A percentile compares a stretch with the other conserved stretches of the same genome.
Evolutionary conservation across 129 eudicot species (phyloP).

Genomic region (Saposhnikovia divaricata): DNA sequence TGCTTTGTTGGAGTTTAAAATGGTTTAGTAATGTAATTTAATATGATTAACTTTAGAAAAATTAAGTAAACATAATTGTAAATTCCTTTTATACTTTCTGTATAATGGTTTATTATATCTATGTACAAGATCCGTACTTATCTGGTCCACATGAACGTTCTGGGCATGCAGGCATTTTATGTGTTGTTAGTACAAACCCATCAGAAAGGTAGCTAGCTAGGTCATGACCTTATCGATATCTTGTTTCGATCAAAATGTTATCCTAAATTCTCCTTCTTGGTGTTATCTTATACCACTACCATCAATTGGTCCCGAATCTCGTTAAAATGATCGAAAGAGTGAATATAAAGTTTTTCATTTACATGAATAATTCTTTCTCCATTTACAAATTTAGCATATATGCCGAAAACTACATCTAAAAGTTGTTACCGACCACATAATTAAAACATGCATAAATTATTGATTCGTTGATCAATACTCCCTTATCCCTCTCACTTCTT

Average conservation of each 20-base stretch:
- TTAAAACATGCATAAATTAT: neutral
- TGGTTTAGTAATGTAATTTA: no score
- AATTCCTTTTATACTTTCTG: no score
- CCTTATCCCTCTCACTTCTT: no score
- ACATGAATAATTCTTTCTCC: conserved; percentile 23
- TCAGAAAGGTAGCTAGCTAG: neutral
- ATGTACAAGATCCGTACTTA: neutral
- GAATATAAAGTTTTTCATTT: neutral
- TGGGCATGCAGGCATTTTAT: neutral
- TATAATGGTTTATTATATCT: no score
- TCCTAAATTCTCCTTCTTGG: no score
- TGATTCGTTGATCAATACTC: no score
- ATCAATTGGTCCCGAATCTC: neutral
- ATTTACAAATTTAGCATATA: conserved; percentile 21
- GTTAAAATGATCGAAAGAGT: neutral
- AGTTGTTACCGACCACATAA: conserved; percentile 18
- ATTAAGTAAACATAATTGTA: no score
- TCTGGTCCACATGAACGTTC: neutral
- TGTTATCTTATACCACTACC: neutral
- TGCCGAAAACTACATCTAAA: conserved; percentile 17
- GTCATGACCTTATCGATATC: neutral
- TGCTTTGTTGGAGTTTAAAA: no score
- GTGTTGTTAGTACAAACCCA: neutral
- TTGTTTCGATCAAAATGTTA: neutral
- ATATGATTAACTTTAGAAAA: no score